Evolutionary conservation across 805 yeast genomes (phyloP).

Genomic region (Wickerhamomyces canadensis): DNA sequence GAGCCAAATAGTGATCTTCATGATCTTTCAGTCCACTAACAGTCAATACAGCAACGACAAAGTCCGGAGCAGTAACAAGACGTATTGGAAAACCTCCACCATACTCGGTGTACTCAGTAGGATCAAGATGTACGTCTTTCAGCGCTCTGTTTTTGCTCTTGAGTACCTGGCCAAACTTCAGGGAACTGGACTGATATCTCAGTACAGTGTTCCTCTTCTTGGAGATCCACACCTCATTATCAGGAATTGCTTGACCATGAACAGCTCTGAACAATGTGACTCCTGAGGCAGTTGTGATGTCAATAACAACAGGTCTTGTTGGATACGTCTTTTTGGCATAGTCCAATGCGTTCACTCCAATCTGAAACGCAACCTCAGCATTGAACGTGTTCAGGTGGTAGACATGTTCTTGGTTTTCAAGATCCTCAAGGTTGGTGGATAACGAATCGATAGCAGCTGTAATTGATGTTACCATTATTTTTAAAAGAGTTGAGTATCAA

Average conservation of each 20-base stretch:
- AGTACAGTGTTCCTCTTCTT: slow-evolving; percentile 44
- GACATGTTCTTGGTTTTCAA: background rate
- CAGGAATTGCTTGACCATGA: slow-evolving; percentile 28
- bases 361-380: slow-evolving; percentile 32
- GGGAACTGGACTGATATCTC: slow-evolving; percentile 44
- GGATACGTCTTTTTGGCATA: slow-evolving; percentile 26
- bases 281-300: slow-evolving; percentile 40
- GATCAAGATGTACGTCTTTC: slow-evolving; percentile 35
- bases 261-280: slow-evolving; percentile 42
- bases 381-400: background rate
- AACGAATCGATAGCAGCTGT: background rate
- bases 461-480: too few species aligned
- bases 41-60: slow-evolving; percentile 43
- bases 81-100: slow-evolving; percentile 55
- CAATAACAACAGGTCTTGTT: slow-evolving; percentile 32
- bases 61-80: slow-evolving; percentile 22
- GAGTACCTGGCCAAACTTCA: slow-evolving; percentile 40
- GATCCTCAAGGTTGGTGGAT: background rate
- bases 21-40: slow-evolving; percentile 52
- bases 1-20: slow-evolving; percentile 47
- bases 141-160: slow-evolving; percentile 30
- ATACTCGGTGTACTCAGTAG: slow-evolving; percentile 42
- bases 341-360: slow-evolving; percentile 36
- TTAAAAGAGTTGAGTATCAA: too few species aligned
- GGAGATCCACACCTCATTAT: slow-evolving; percentile 49